Evolutionary conservation across 139 green algal species (phyloP).

Genomic region (Tetradesmus obliquus): DNA sequence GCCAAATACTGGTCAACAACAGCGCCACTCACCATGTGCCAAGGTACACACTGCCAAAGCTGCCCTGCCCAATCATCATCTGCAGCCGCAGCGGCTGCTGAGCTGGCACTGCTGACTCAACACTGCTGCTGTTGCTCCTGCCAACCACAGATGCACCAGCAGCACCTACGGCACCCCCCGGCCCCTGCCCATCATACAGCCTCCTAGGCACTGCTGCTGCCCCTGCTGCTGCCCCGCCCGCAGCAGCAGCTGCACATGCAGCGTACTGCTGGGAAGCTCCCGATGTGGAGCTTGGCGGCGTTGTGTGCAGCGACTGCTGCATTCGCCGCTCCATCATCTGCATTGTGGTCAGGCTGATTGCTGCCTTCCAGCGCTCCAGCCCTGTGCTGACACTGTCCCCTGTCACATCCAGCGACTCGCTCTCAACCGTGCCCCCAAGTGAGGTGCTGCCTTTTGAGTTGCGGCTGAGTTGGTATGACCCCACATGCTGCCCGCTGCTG

Average conservation of each 20-base stretch:
- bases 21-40: not conserved
- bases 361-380: conserved; percentile 22
- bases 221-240: not conserved
- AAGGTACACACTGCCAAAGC: conserved; percentile 25
- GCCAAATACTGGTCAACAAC: too few species aligned
- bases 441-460: not conserved
- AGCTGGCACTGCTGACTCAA: too few species aligned
- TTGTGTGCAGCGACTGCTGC: not conserved
- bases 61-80: conserved; percentile 6
- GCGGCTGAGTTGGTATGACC: not conserved
- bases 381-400: not conserved
- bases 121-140: not conserved
- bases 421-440: not conserved
- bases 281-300: not conserved
- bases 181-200: not conserved
- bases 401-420: not conserved
- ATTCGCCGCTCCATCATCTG: conserved; percentile 32
- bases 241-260: not conserved
- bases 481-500: not conserved
- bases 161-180: not conserved
- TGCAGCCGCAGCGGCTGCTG: conserved; percentile 18
- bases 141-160: not conserved
- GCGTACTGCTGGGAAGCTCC: not conserved
- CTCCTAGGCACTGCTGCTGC: not conserved
- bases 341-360: conserved; percentile 31